A percentile compares a stretch with the other conserved stretches of the same genome.
Evolutionary conservation across 805 yeast genomes (phyloP).

Genomic region (Kuraishia hungarica): DNA sequence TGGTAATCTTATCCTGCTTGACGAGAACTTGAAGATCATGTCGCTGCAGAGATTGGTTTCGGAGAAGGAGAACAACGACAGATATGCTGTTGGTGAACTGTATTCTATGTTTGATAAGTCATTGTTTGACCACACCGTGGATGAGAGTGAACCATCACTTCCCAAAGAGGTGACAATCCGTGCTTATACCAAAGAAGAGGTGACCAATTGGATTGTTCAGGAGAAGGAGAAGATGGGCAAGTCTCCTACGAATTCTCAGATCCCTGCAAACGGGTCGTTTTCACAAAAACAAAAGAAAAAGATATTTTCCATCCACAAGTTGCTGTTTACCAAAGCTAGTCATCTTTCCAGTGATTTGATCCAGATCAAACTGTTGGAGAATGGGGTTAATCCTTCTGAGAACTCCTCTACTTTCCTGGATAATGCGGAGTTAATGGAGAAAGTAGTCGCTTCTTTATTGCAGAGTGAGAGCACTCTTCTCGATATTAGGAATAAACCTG

Average conservation of each 20-base stretch:
- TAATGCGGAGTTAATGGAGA: slow-evolving; percentile 17
- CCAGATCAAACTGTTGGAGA: slow-evolving; percentile 41
- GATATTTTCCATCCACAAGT: slow-evolving; percentile 56
- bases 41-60: slow-evolving; percentile 72
- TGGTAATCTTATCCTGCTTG: slow-evolving; percentile 79
- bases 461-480: slow-evolving; percentile 36
- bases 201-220: slow-evolving; percentile 30
- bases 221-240: slow-evolving; percentile 16
- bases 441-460: slow-evolving; percentile 34
- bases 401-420: slow-evolving; percentile 22
- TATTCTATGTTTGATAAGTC: slow-evolving; percentile 54
- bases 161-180: slow-evolving; percentile 3
- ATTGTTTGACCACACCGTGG: slow-evolving; percentile 24
- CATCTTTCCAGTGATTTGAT: slow-evolving; percentile 75
- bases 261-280: slow-evolving; percentile 6
- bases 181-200: slow-evolving; percentile 16
- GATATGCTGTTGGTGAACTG: slow-evolving; percentile 65
- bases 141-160: slow-evolving; percentile 6
- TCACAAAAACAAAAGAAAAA: slow-evolving; percentile 29
- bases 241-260: slow-evolving; percentile 3
- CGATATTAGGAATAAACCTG: slow-evolving; percentile 22
- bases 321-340: slow-evolving; percentile 59
- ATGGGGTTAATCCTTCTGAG: slow-evolving; percentile 36
- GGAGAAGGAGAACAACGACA: slow-evolving; percentile 56
- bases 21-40: slow-evolving; percentile 57